Percentiles rank a stretch among this genome's conserved stretches.
Evolutionary conservation across 176 grass and related monocot species (phyloP).

Genomic region (Oryza australiensis): DNA sequence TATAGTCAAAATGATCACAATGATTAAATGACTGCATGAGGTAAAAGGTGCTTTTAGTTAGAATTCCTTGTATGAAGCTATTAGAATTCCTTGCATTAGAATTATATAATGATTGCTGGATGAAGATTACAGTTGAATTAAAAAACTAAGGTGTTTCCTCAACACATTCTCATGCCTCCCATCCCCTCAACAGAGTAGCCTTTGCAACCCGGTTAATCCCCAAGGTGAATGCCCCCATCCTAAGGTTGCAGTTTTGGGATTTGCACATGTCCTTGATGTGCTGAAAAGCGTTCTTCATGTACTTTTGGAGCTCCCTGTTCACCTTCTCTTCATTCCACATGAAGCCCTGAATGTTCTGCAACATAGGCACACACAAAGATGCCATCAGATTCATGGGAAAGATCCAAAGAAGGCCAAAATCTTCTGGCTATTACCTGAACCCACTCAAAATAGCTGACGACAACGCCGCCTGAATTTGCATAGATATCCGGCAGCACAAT

Average conservation of each 20-base stretch:
- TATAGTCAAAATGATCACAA: neutral
- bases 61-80: neutral
- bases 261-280: constrained; percentile 92
- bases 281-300: constrained; percentile 76
- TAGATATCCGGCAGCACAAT: constrained; percentile 91
- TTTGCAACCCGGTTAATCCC: constrained; percentile 92
- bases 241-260: constrained; percentile 70
- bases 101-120: no score
- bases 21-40: neutral
- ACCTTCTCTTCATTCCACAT: constrained; percentile 99
- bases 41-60: neutral
- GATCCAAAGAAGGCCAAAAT: neutral
- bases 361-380: neutral
- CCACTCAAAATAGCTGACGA: constrained; percentile 98
- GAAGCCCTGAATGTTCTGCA: constrained; percentile 63
- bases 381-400: neutral
- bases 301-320: constrained; percentile 89
- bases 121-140: neutral
- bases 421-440: constrained; percentile 73
- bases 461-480: constrained; percentile 94
- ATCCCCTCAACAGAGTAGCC: constrained; percentile 89
- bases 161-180: constrained; percentile 54
- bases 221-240: constrained; percentile 98
- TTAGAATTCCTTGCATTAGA: neutral
- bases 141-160: neutral